Percentiles rank a stretch among this genome's conserved stretches.
Conservation (phyloP, 345 rosid species). For the Capsella bursapastoris region DNA sequence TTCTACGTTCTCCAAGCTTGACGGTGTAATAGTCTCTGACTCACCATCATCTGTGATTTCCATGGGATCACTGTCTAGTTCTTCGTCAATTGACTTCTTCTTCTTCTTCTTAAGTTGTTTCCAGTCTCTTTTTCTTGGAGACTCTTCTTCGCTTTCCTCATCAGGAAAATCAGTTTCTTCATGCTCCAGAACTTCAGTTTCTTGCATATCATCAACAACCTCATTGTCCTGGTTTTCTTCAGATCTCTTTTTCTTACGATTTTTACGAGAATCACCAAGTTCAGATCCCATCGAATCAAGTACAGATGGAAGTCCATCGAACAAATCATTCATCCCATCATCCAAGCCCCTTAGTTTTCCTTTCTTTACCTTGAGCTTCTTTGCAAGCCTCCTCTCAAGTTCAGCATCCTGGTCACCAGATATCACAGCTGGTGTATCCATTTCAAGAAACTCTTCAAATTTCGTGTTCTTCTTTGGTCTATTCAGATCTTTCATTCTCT, state of each 20-base stretch:
- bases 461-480: slow-evolving; percentile 56
- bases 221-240: slow-evolving; percentile 42
- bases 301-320: slow-evolving; percentile 57
- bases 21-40: slow-evolving; percentile 39
- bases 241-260: slow-evolving; percentile 50
- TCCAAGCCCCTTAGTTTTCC: slow-evolving; percentile 70
- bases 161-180: slow-evolving; percentile 40
- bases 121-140: slow-evolving; percentile 24
- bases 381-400: slow-evolving; percentile 81
- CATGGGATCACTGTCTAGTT: slow-evolving; percentile 33
- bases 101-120: slow-evolving; percentile 48
- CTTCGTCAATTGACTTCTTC: slow-evolving; percentile 48
- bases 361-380: slow-evolving; percentile 79
- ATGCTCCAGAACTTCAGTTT: slow-evolving; percentile 31
- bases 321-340: slow-evolving; percentile 62
- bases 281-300: slow-evolving; percentile 49
- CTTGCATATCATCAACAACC: slow-evolving; percentile 33
- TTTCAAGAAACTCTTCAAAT: slow-evolving; percentile 74
- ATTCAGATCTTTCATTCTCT: slow-evolving; percentile 47
- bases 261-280: slow-evolving; percentile 44
- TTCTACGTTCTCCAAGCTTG: slow-evolving; percentile 39
- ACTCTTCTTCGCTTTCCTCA: slow-evolving; percentile 40
- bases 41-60: slow-evolving; percentile 35
- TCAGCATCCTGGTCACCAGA: slow-evolving; percentile 60
- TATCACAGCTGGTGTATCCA: slow-evolving; percentile 49